Conservation (phyloP, 768 basidiomycete species). For the Termitomyces eurrhizus region DNA sequence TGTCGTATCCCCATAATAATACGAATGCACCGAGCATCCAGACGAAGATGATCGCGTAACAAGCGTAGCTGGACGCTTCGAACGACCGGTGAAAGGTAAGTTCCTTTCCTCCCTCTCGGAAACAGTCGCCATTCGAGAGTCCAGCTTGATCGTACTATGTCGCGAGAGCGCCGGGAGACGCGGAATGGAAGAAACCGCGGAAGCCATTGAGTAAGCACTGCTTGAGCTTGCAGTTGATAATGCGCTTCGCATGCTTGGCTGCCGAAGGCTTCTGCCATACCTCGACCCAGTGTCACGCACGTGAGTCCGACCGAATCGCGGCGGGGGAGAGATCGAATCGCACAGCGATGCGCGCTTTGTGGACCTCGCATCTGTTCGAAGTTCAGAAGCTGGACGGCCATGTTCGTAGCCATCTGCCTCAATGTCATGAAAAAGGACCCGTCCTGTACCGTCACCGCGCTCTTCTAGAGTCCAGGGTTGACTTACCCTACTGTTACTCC, state of each 20-base stretch:
- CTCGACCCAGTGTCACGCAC: conserved; percentile 4
- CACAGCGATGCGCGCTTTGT: conserved; percentile 11
- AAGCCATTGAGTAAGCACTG: conserved; percentile 23
- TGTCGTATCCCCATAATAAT: conserved; percentile 5
- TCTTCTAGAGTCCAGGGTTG: conserved; percentile 38
- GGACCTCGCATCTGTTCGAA: conserved; percentile 1
- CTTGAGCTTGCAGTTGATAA: conserved; percentile 21
- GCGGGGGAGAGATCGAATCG: conserved; percentile 16
- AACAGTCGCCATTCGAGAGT: conserved; percentile 4
- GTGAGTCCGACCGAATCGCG: conserved; percentile 9
- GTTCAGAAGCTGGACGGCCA: background rate
- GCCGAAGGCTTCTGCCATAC: conserved; percentile 1
- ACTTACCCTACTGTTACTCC: conserved; percentile 17
- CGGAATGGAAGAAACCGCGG: conserved; percentile 13
- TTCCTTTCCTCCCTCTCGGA: conserved; percentile 7
- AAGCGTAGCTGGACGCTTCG: conserved; percentile 1
- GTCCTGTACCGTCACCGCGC: conserved; percentile 31
- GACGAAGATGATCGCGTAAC: conserved; percentile 14
- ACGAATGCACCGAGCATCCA: conserved; percentile 14
- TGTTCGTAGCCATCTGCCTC: conserved; percentile 10
- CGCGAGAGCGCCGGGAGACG: conserved; percentile 15
- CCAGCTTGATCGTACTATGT: conserved; percentile 15
- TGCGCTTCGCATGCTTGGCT: conserved; percentile 7
- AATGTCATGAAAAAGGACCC: conserved; percentile 32
- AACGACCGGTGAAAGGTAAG: background rate